phyloP scores from a whole-genome alignment of 805 yeast species.

The Candida ponderosae region DNA sequence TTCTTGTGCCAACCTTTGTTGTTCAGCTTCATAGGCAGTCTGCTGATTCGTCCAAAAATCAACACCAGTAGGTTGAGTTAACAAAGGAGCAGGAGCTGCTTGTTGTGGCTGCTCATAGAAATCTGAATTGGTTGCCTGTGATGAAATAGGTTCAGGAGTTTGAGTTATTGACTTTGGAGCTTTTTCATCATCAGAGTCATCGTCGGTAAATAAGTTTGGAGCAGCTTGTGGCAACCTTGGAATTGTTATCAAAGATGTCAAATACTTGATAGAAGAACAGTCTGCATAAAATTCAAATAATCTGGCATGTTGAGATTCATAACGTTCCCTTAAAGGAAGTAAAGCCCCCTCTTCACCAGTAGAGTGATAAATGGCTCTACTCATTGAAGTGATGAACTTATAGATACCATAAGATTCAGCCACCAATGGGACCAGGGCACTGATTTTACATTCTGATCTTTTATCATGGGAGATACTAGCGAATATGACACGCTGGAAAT shows the following conservation, averaged over 20 bases:
- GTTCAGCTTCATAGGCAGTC: slow-evolving; percentile 49
- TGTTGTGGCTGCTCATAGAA: slow-evolving; percentile 22
- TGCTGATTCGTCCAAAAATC: slow-evolving; percentile 40
- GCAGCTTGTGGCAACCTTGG: slow-evolving; percentile 42
- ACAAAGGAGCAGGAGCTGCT: slow-evolving; percentile 22
- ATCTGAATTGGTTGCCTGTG: slow-evolving; percentile 33
- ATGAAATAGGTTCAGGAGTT: slow-evolving; percentile 35
- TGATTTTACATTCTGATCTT: slow-evolving; percentile 65
- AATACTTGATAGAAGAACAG: slow-evolving; percentile 74
- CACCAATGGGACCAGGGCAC: slow-evolving; percentile 84
- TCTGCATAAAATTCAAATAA: slow-evolving; percentile 83
- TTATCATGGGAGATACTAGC: slow-evolving; percentile 58
- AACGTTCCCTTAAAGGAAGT: slow-evolving; percentile 65
- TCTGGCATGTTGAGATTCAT: slow-evolving; percentile 47
- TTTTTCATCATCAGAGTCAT: slow-evolving; percentile 16
- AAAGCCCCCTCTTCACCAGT: slow-evolving; percentile 71
- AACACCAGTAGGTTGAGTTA: slow-evolving; percentile 49
- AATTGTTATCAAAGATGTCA: slow-evolving; percentile 72
- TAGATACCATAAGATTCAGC: slow-evolving; percentile 91
- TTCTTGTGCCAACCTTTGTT: slow-evolving; percentile 50
- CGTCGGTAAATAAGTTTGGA: slow-evolving; percentile 23
- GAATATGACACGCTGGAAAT: slow-evolving; percentile 68
- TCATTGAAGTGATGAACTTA: slow-evolving; percentile 82
- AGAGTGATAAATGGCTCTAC: slow-evolving; percentile 75
- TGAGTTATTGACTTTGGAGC: slow-evolving; percentile 17